These are phyloP conservation scores for Monilinia aucupariae DNA, from an alignment of 2,329 filamentous ascomycete genomes.

Conservation along the genomic window DNA sequence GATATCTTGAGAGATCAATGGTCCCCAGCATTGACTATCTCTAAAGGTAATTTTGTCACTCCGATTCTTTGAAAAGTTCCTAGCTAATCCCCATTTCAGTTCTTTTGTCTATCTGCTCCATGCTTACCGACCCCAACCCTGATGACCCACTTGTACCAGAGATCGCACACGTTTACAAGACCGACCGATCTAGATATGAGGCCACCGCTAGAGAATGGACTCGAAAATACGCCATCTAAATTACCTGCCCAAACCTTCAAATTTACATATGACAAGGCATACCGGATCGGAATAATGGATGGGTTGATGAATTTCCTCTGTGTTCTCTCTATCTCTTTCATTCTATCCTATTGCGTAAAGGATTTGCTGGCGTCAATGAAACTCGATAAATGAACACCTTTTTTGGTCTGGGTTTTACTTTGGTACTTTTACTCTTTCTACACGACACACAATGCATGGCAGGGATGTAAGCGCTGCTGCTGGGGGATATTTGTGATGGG, in stretches of 20 bases:
- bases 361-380: constrained; percentile 32
- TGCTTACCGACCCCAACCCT: constrained; percentile 98
- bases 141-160: constrained; percentile 98
- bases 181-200: constrained; percentile 91
- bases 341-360: constrained; percentile 22
- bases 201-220: constrained; percentile 97
- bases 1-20: constrained; percentile 98
- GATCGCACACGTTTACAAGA: constrained; percentile 99
- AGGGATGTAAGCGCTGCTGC: background rate
- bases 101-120: constrained; percentile 96
- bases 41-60: constrained; percentile 67
- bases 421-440: constrained; percentile 17
- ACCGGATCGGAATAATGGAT: constrained; percentile 12
- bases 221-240: constrained; percentile 92
- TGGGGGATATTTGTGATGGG: constrained; percentile 11
- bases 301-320: constrained; percentile 24
- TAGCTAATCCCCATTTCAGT: constrained; percentile 48
- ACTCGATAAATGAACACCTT: constrained; percentile 17
- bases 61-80: background rate
- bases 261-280: constrained; percentile 14
- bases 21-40: constrained; percentile 97
- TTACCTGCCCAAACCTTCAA: constrained; percentile 5
- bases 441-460: constrained; percentile 16
- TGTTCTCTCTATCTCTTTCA: constrained; percentile 18
- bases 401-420: constrained; percentile 21